Evolutionary conservation across 2,329 filamentous ascomycete genomes (phyloP), one percentile per base, ranked within the genome.

Genomic region (Aspergillus proliferans): DNA sequence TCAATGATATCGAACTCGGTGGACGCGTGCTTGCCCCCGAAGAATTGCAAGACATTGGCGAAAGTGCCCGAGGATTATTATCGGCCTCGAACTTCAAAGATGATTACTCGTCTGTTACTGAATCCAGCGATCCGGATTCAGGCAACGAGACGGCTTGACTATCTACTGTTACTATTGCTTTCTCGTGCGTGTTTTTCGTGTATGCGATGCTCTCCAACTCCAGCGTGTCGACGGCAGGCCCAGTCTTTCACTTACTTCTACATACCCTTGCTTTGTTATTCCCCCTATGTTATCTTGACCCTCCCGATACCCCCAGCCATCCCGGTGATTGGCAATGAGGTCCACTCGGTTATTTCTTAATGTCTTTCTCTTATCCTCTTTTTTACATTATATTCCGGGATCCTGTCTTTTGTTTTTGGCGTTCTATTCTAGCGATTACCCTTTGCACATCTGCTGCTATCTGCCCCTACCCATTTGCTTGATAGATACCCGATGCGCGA

Each of bases 1-100:
- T 87, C 7, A 87, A 83, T 56, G 92, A 97, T 61, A 78, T 95
- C 30, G 81, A 87, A 59, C 73, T 96, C 3, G 89, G 90, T 10
- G 90, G 90, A 0, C 81, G 89, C 19, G 86, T 95, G 1, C 75
- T 96, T 3, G 76, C 80, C 2, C 76, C 79, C 0, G 87, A 92
- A 53, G 86, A 91, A 43, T 71, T 70, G 9, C 64, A 65, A n/a
- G 70, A 64, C 12, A 43, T 64, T 9, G 53, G 57, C 36, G 63
- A 69, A 26, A 61, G 62, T 22, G 56, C 58, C 6, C 62, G 58
- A 21, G 66, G 59, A 2, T 60, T 71, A 6, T 54, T 71, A 21
- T 61, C 66, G 33, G 30, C 44, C 12, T n/a, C 21, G 14, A 9
- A 19, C 19, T 26, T 26, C 43, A 24, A 34, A 45, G 19, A 22